phyloP scores from a whole-genome alignment of 2,329 filamentous ascomycete species.

The Ascochyta lentis region DNA sequence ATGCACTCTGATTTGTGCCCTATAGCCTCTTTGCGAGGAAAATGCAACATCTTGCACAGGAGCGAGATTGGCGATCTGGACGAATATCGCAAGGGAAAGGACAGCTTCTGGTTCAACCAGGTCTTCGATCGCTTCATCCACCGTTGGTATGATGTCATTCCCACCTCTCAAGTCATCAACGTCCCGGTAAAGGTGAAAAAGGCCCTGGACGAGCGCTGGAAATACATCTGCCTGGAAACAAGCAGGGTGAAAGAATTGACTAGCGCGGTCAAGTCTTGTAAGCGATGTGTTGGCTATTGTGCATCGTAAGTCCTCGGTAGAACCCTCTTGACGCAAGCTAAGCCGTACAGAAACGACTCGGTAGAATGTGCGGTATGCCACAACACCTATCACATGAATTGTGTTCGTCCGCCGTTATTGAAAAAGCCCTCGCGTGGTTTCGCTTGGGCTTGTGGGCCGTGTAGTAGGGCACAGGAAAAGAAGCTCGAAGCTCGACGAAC shows the following conservation, averaged over 20 bases:
- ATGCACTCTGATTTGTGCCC: constrained; percentile 99
- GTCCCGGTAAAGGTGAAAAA: constrained; percentile 95
- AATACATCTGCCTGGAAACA: constrained; percentile 92
- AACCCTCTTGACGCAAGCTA: constrained; percentile 16
- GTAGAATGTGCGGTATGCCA: constrained; percentile 96
- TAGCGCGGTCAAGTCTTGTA: constrained; percentile 94
- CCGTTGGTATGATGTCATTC: constrained; percentile 96
- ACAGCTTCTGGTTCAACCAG: constrained; percentile 97
- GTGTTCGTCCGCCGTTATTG: constrained; percentile 85
- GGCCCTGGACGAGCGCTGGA: constrained; percentile 95
- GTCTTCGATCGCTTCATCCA: constrained; percentile 98
- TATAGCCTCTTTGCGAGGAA: constrained; percentile 88
- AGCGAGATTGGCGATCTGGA: constrained; percentile 85
- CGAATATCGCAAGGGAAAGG: constrained; percentile 80
- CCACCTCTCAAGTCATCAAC: constrained; percentile 90
- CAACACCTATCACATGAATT: constrained; percentile 98
- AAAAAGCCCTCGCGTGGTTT: constrained; percentile 98
- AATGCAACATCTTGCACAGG: constrained; percentile 88
- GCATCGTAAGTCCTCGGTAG: constrained; percentile 72
- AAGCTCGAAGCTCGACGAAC: constrained; percentile 90
- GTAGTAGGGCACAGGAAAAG: constrained; percentile 92
- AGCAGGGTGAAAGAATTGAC: constrained; percentile 94
- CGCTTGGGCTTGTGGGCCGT: constrained; percentile 96
- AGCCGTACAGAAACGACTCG: constrained; percentile 75
- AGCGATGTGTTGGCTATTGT: constrained; percentile 88